Evolutionary conservation across 2,329 filamentous ascomycete genomes (phyloP).

Genomic region (Calonectria hongkongensis): DNA sequence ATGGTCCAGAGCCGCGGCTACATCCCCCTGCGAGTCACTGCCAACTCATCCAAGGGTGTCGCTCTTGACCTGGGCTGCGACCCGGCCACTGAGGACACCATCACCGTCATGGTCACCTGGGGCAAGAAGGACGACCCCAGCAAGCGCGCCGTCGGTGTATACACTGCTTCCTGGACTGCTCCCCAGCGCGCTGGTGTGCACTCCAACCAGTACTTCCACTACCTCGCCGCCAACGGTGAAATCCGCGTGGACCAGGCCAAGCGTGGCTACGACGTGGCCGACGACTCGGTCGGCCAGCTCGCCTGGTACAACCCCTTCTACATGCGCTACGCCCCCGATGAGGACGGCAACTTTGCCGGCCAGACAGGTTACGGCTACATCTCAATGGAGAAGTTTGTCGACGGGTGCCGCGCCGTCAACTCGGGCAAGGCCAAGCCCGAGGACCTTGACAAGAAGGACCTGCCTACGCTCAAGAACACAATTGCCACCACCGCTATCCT

Average conservation of each 20-base stretch:
- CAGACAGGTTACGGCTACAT: constrained; percentile 96
- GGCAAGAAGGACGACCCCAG: constrained; percentile 80
- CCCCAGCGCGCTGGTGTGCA: constrained; percentile 96
- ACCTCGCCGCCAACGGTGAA: constrained; percentile 89
- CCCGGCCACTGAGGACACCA: constrained; percentile 91
- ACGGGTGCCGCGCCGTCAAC: constrained; percentile 87
- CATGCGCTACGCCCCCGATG: constrained; percentile 95
- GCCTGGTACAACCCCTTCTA: constrained; percentile 97
- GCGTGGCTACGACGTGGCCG: constrained; percentile 95
- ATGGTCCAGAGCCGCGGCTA: constrained; percentile 87
- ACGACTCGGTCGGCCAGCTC: constrained; percentile 81
- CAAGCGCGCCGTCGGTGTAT: constrained; percentile 89
- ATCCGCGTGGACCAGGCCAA: constrained; percentile 94
- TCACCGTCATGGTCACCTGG: constrained; percentile 93
- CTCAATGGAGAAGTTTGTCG: constrained; percentile 96
- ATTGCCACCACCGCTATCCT: constrained; percentile 94
- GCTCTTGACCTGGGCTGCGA: constrained; percentile 87
- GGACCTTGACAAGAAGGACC: constrained; percentile 85
- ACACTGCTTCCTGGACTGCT: constrained; percentile 96
- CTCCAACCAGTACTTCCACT: constrained; percentile 98
- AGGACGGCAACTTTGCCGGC: constrained; percentile 94
- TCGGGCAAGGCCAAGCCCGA: constrained; percentile 82
- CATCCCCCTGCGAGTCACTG: constrained; percentile 86
- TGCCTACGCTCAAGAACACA: constrained; percentile 92
- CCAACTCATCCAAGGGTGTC: constrained; percentile 85